A percentile compares a stretch with the other conserved stretches of the same genome.
phyloP scores from a whole-genome alignment of 441 rosid genomes.

The Francoa sonchifolia region DNA sequence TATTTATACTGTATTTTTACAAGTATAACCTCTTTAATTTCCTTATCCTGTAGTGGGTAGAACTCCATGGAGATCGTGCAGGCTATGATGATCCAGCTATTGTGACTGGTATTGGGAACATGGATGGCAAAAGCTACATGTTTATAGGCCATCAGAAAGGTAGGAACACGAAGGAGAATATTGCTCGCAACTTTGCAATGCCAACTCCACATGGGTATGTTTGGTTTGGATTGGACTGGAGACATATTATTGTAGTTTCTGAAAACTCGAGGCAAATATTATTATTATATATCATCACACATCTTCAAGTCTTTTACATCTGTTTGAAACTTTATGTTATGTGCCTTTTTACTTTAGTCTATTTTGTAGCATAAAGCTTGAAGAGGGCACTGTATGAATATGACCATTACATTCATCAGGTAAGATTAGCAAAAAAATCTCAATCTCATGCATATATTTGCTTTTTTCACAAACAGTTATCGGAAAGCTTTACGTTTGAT shows the following conservation, averaged over 20 bases:
- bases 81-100: slow-evolving; percentile 98
- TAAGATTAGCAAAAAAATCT: not conserved
- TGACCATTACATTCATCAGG: not conserved
- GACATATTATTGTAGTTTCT: slow-evolving; percentile 6
- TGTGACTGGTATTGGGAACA: slow-evolving; percentile 81
- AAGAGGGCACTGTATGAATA: no score
- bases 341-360: no score
- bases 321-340: slow-evolving; percentile 2
- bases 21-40: slow-evolving; percentile 1
- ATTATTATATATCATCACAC: not conserved
- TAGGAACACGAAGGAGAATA: slow-evolving; percentile 89
- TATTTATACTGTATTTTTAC: not conserved
- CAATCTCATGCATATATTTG: not conserved
- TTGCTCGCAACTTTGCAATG: slow-evolving; percentile 89
- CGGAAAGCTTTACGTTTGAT: slow-evolving; percentile 91
- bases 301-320: not conserved
- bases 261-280: not conserved
- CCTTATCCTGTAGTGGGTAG: slow-evolving; percentile 52
- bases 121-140: slow-evolving; percentile 77
- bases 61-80: slow-evolving; percentile 94
- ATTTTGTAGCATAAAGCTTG: no score
- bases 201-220: slow-evolving; percentile 97
- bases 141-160: slow-evolving; percentile 98
- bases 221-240: slow-evolving; percentile 5
- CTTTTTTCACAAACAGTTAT: slow-evolving; percentile 58